Percentiles rank a stretch among this genome's conserved stretches.
Evolutionary conservation across 2,329 filamentous ascomycete species (phyloP).

Genomic region (Hypomyces perniciosus): DNA sequence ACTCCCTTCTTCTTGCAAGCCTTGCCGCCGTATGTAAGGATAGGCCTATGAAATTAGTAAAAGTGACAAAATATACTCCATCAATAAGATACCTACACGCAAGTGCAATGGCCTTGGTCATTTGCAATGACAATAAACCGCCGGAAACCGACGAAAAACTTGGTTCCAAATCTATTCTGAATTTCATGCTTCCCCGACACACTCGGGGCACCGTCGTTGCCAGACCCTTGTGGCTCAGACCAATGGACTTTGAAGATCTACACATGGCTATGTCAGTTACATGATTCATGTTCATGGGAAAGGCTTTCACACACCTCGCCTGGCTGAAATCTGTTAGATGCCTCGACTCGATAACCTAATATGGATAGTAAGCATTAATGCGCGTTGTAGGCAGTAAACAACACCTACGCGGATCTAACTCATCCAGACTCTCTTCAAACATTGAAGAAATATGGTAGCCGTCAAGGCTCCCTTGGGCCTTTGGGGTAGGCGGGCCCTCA

Average conservation of each 20-base stretch:
- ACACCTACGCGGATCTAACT: conserved; percentile 33
- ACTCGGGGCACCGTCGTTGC: conserved; percentile 24
- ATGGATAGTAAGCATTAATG: not conserved
- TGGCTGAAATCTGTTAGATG: conserved; percentile 33
- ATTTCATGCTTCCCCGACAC: conserved; percentile 30
- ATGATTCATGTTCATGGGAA: too few species aligned
- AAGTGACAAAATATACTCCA: not conserved
- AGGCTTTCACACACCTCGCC: conserved; percentile 30
- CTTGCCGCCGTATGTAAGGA: conserved; percentile 48
- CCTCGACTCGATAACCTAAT: conserved; percentile 35
- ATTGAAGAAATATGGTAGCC: conserved; percentile 8
- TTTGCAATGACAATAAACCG: conserved; percentile 50
- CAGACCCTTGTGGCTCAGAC: conserved; percentile 44
- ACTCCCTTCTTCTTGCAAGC: conserved; percentile 49
- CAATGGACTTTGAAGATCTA: conserved; percentile 53
- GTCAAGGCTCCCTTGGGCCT: conserved; percentile 8
- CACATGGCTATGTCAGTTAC: conserved; percentile 1
- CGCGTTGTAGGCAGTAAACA: not conserved
- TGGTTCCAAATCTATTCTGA: conserved; percentile 29
- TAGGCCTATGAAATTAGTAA: conserved; percentile 36
- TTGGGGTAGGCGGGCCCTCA: conserved; percentile 20
- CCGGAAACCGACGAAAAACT: conserved; percentile 44
- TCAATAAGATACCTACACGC: conserved; percentile 40
- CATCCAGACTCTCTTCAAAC: conserved; percentile 15
- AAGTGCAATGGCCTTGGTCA: conserved; percentile 47